These are phyloP conservation scores for Phyllostachys edulis DNA, from an alignment of 176 grass and related monocot genomes.

Conservation along the genomic window DNA sequence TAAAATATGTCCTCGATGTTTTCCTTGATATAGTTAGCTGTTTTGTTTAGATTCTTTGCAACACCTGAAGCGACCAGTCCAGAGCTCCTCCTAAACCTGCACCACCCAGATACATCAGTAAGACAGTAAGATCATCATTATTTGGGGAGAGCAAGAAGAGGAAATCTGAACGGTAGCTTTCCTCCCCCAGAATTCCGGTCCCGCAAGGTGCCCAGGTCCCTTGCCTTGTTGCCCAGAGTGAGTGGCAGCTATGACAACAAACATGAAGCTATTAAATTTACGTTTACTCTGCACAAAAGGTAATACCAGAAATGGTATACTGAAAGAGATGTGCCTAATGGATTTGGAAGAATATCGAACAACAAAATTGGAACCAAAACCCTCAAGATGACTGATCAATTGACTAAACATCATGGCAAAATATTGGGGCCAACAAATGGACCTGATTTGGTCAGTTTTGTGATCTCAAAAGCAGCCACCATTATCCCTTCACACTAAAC, in stretches of 20 bases:
- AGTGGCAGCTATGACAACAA: slow-evolving; percentile 22
- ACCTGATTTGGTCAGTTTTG: background rate
- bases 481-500: background rate
- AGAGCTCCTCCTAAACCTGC: slow-evolving; percentile 77
- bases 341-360: background rate
- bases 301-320: background rate
- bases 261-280: background rate
- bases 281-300: background rate
- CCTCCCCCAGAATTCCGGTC: slow-evolving; percentile 64
- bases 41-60: slow-evolving; percentile 67
- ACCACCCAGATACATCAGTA: slow-evolving; percentile 32
- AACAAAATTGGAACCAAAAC: background rate
- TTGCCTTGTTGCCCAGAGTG: slow-evolving; percentile 32
- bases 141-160: background rate
- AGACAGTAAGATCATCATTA: slow-evolving; percentile 25
- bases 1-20: slow-evolving; percentile 79
- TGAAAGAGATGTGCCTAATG: background rate
- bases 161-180: slow-evolving; percentile 35
- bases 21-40: slow-evolving; percentile 66
- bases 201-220: slow-evolving; percentile 36
- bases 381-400: background rate
- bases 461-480: background rate
- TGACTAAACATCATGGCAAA: slow-evolving; percentile 14
- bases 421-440: background rate
- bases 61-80: slow-evolving; percentile 86